Base-by-base conservation (phyloP, 2,329 filamentous ascomycete species). In the Monosporascus sp. region DNA sequence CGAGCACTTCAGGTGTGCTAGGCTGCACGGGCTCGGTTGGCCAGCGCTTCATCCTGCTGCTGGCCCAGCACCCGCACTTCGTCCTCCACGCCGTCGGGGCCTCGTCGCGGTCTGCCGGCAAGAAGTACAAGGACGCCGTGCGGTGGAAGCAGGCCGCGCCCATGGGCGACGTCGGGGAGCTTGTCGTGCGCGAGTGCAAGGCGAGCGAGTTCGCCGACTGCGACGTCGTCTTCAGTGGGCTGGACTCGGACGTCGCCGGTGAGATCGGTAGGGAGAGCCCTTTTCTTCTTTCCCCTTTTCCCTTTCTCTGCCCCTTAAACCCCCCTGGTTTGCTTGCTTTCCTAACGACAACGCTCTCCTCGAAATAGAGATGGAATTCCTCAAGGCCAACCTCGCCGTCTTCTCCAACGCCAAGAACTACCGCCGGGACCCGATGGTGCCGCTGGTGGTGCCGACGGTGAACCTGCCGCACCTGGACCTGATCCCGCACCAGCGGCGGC, bases 321-420 rank as follows among this genome's bases (percentile, higher is more conserved):
- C n/a, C 47, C 46, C 37, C 31, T 35, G 11, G 1, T 11, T 35
- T 28, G 26, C 26, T 28, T 35, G 31, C 31, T 14, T 35, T 35
- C 31, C 31, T 35, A 35, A 35, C 31, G 31, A 35, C 31, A 9
- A 2, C 31, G 5, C 31, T 35, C 9, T 9, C 31, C 31, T 35
- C 31, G 31, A 14, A 41, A 18, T 64, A 92, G 92, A 97, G 73
- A 89, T 89, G 82, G 89, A 89, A 62, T 97, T 97, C 72, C 81
- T 96, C 66, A 88, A 87, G 68, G 87, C 91, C 56, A 86, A 96
- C 67, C 84, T 97, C 50, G 85, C 90, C 65, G 88, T 97, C 70
- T 97, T 99, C 78, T 96, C 91, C 65, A 99, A 97, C 72, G 92
- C 94, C 50, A 97, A 97, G 75, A 97, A 97, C 82, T 91, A 96